Conservation (phyloP, 345 rosid genomes). For the Hypericum androsaemum region DNA sequence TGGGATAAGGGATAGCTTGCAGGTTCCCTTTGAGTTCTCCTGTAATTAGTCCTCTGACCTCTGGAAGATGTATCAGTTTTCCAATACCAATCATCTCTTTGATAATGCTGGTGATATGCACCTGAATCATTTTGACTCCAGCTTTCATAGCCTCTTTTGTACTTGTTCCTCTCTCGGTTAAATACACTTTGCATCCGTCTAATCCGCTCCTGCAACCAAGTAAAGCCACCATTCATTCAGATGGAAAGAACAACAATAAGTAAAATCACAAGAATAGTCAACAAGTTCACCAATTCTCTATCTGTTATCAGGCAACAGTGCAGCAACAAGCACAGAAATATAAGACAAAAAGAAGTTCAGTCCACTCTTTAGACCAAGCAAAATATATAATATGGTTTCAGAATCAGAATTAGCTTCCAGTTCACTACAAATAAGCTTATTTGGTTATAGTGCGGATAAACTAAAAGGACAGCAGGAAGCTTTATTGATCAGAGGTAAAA, state of each 20-base stretch:
- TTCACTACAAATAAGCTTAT: too few species aligned
- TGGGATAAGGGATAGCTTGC: conserved; percentile 62
- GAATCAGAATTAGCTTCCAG: too few species aligned
- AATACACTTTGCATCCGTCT: conserved; percentile 97
- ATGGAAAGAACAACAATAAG: not conserved
- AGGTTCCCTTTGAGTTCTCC: conserved; percentile 48
- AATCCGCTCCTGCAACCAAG: conserved; percentile 66
- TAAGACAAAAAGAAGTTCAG: too few species aligned
- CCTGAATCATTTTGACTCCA: conserved; percentile 66
- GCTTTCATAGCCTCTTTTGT: conserved; percentile 57
- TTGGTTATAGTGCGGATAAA: not conserved
- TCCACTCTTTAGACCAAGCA: too few species aligned
- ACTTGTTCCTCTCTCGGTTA: conserved; percentile 78
- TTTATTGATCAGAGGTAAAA: not conserved
- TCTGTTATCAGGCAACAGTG: too few species aligned
- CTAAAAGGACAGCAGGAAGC: not conserved
- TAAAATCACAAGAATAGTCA: too few species aligned
- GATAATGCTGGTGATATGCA: conserved; percentile 74
- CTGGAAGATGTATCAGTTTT: conserved; percentile 56
- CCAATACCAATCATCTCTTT: conserved; percentile 99
- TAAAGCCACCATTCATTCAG: not conserved
- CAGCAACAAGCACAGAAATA: too few species aligned
- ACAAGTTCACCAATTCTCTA: too few species aligned
- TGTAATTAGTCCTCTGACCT: conserved; percentile 49
- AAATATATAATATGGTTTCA: too few species aligned